Percentiles rank a stretch among this genome's conserved stretches.
These are phyloP conservation scores for Neurospora sp. DNA, from an alignment of 495 filamentous ascomycete species.

Conservation along the genomic window DNA sequence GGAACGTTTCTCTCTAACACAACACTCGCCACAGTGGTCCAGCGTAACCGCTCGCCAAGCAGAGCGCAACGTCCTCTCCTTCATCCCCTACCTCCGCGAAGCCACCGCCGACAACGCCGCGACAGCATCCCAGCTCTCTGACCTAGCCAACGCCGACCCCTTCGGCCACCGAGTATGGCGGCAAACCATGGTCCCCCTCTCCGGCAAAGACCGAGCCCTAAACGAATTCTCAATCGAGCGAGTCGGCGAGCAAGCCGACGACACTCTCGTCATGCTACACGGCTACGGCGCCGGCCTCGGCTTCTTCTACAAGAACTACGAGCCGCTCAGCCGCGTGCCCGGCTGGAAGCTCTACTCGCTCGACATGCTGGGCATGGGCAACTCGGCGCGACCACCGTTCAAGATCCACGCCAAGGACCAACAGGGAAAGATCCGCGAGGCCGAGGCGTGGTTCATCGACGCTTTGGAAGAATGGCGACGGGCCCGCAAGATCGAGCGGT, in stretches of 20 bases:
- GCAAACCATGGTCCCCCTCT: constrained; percentile 71
- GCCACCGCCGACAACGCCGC: constrained; percentile 39
- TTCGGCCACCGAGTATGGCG: constrained; percentile 80
- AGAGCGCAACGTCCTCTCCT: constrained; percentile 82
- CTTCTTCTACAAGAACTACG: constrained; percentile 98
- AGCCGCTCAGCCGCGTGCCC: constrained; percentile 60
- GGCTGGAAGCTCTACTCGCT: constrained; percentile 89
- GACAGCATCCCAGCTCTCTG: constrained; percentile 23
- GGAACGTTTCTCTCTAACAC: neutral
- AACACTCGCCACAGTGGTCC: constrained; percentile 53
- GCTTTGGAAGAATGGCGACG: constrained; percentile 92
- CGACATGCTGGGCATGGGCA: constrained; percentile 90
- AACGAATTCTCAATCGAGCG: constrained; percentile 93
- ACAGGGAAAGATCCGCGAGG: constrained; percentile 74
- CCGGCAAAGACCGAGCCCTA: constrained; percentile 73
- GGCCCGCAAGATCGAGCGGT: constrained; percentile 77
- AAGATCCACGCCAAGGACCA: constrained; percentile 70
- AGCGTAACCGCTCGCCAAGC: constrained; percentile 69
- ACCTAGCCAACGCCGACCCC: constrained; percentile 53
- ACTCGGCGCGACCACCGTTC: constrained; percentile 76
- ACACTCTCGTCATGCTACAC: constrained; percentile 92
- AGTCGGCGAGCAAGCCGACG: constrained; percentile 62
- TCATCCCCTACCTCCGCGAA: constrained; percentile 73
- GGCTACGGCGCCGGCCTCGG: constrained; percentile 93
- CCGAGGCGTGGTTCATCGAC: constrained; percentile 94